A percentile compares a stretch with the other conserved stretches of the same genome.
These are phyloP conservation scores for Apiotrichum akiyoshidainum DNA, from an alignment of 1,284 basidiomycete genomes.

Conservation along the genomic window DNA sequence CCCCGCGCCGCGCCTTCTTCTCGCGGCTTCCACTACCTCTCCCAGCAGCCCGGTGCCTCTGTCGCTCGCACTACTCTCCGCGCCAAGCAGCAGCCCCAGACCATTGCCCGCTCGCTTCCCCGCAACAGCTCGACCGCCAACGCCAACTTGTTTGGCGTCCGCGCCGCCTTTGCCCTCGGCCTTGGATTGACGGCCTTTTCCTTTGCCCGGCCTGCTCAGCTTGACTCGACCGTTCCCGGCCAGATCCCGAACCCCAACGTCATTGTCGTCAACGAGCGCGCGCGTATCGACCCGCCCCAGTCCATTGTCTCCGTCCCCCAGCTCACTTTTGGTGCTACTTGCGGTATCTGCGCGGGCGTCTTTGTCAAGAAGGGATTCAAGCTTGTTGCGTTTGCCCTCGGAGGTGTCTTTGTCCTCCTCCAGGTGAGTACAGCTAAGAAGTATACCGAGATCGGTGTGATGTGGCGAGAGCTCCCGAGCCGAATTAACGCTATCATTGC, in stretches of 20 bases:
- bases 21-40: conserved; percentile 22
- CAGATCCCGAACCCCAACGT: neutral
- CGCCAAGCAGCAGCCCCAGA: conserved; percentile 4
- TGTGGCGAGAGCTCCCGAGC: too few species aligned
- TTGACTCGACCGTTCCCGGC: conserved; percentile 10
- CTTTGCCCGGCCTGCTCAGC: conserved; percentile 10
- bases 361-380: conserved; percentile 93
- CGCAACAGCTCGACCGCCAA: neutral
- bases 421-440: conserved; percentile 62
- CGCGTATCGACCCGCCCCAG: neutral
- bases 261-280: neutral
- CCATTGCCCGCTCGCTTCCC: conserved; percentile 11
- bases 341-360: conserved; percentile 82
- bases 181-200: conserved; percentile 35
- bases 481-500: neutral
- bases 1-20: conserved; percentile 10
- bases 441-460: too few species aligned
- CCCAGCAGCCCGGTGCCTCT: conserved; percentile 3
- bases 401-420: conserved; percentile 78
- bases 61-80: too few species aligned
- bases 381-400: conserved; percentile 74
- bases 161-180: conserved; percentile 26
- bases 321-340: conserved; percentile 80
- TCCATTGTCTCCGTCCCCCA: conserved; percentile 69
- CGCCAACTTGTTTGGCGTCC: neutral